These are phyloP conservation scores for Camellia japonica DNA, from an alignment of 148 eudicot species.

Conservation along the genomic window DNA sequence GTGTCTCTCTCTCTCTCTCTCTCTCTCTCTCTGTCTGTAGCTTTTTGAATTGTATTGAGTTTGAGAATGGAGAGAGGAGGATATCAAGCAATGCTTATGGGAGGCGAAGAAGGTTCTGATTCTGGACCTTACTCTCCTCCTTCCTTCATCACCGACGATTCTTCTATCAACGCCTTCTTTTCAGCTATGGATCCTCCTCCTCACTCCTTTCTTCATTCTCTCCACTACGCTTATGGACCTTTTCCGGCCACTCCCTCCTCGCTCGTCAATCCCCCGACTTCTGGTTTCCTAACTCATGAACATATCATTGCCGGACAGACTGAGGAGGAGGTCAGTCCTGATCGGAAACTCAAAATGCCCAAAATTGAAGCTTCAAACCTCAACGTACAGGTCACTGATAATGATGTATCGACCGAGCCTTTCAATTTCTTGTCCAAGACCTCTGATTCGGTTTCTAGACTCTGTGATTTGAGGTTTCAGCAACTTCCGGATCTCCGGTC, in stretches of 20 bases:
- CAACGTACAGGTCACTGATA: not conserved
- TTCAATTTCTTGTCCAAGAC: conserved; percentile 5
- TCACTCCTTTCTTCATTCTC: not conserved
- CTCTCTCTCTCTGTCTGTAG: too few species aligned
- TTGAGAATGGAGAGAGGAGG: conserved; percentile 20
- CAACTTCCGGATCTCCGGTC: conserved; percentile 25
- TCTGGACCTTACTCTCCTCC: not conserved
- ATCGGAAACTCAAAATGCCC: conserved; percentile 3
- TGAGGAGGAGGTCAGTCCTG: too few species aligned
- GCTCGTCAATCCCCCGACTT: not conserved
- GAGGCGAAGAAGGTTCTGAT: conserved; percentile 1
- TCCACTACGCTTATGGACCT: not conserved
- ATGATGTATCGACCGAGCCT: not conserved
- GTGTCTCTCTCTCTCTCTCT: too few species aligned
- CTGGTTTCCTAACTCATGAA: not conserved
- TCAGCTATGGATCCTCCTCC: not conserved
- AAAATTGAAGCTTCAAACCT: not conserved
- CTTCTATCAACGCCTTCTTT: not conserved
- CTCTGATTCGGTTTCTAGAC: not conserved
- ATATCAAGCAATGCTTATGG: conserved; percentile 21
- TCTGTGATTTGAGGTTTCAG: not conserved
- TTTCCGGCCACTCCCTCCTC: not conserved
- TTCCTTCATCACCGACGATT: not conserved
- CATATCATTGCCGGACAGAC: not conserved
- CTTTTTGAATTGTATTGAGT: not conserved